A percentile compares a stretch with the other conserved stretches of the same genome.
These are phyloP conservation scores for Choanephora cucurbitarum DNA, from an alignment of 371 early-diverging fungal genomes.

Conservation along the genomic window DNA sequence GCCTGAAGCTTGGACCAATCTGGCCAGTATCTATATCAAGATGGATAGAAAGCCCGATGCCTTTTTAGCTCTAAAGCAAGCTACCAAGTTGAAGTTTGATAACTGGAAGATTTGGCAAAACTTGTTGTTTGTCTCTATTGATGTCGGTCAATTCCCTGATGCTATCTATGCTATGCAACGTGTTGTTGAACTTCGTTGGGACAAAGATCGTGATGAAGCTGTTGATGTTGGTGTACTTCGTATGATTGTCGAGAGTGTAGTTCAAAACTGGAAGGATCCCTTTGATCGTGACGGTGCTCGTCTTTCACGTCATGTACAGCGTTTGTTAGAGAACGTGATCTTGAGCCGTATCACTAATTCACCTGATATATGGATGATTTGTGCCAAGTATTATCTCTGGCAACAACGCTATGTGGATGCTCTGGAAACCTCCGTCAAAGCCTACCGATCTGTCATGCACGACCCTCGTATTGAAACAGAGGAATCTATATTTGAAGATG, in stretches of 20 bases:
- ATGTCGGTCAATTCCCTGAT: constrained; percentile 80
- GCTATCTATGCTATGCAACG: constrained; percentile 87
- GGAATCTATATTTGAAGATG: constrained; percentile 67
- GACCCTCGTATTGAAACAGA: constrained; percentile 72
- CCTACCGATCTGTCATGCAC: constrained; percentile 79
- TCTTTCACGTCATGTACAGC: constrained; percentile 46
- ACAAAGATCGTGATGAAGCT: constrained; percentile 61
- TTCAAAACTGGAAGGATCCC: constrained; percentile 65
- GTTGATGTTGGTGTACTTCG: constrained; percentile 79
- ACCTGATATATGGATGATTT: constrained; percentile 75
- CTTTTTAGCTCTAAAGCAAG: constrained; percentile 81
- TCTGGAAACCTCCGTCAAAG: constrained; percentile 80
- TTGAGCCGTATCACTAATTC: constrained; percentile 74
- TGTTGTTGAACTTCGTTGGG: constrained; percentile 77
- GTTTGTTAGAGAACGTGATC: constrained; percentile 67
- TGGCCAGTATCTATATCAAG: constrained; percentile 82
- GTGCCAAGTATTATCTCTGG: constrained; percentile 78
- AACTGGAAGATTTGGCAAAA: constrained; percentile 94
- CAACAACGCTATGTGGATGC: constrained; percentile 59
- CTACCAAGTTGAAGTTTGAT: constrained; percentile 77
- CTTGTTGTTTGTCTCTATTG: constrained; percentile 75
- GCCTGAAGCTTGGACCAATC: constrained; percentile 96
- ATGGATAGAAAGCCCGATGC: constrained; percentile 75
- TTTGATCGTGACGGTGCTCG: constrained; percentile 48
- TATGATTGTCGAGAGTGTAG: constrained; percentile 71